phyloP scores from a whole-genome alignment of 1,284 basidiomycete species.

The Cutaneotrichosporon cyanovorans region DNA sequence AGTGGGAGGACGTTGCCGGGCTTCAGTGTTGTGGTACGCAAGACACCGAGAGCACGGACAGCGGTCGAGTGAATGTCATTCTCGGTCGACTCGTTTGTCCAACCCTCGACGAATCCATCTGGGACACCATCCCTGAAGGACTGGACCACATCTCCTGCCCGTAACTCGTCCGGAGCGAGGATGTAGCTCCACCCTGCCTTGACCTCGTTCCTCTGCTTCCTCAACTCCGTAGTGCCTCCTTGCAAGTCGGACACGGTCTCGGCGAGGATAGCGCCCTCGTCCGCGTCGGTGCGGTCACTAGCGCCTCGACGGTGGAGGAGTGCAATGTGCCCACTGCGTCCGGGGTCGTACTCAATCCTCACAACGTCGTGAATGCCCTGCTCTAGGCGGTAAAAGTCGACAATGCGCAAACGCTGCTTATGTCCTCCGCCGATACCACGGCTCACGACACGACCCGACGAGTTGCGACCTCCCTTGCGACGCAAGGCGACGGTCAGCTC shows the following conservation, averaged over 20 bases:
- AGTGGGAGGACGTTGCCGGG: constrained; percentile 91
- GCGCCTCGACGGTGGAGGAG: constrained; percentile 51
- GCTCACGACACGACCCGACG: constrained; percentile 75
- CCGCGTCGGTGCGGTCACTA: constrained; percentile 19
- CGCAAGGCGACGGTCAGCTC: constrained; percentile 74
- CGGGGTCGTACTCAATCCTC: constrained; percentile 94
- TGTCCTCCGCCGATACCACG: constrained; percentile 88
- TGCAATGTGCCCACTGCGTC: constrained; percentile 87
- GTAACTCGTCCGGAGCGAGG: constrained; percentile 79
- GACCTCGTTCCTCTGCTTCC: constrained; percentile 27
- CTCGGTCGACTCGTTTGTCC: constrained; percentile 46
- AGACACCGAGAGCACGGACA: constrained; percentile 63
- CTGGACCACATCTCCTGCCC: constrained; percentile 80
- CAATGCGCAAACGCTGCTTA: constrained; percentile 69
- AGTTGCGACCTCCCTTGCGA: constrained; percentile 78
- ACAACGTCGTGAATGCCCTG: constrained; percentile 79
- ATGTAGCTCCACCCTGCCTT: constrained; percentile 64
- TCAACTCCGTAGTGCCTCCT: constrained; percentile 9
- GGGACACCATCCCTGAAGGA: constrained; percentile 79
- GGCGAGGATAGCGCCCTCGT: constrained; percentile 27
- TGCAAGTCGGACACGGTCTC: constrained; percentile 16
- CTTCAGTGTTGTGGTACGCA: constrained; percentile 76
- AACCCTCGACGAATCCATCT: constrained; percentile 63
- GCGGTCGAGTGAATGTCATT: constrained; percentile 47
- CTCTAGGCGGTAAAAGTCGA: constrained; percentile 77